Evolutionary conservation across 805 yeast genomes (phyloP), one percentile per base, ranked within the genome.

Genomic region (Candida verbasci): DNA sequence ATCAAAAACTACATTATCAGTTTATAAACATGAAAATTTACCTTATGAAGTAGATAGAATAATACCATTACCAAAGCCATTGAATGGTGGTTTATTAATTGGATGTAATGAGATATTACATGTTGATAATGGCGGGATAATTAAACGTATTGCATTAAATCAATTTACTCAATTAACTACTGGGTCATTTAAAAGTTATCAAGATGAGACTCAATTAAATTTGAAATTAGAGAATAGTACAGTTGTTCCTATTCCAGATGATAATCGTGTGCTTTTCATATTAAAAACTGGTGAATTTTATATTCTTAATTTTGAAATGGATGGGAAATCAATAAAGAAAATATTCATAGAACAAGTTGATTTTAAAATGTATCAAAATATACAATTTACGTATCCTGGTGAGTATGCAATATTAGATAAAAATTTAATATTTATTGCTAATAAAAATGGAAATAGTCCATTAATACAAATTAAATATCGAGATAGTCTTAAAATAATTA

Each of bases 91-190:
- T 31, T 58, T 88, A 6, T 48, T 76, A 14, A 37, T 86, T 3
- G 96, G 97, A 1, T 72, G 82, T 24, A 88, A 89, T 53, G 85
- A 82, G 48, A 46, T 89, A 7, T 62, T 86, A 9, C 89, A 86
- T 56, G 73, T 87, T 12, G 96, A 89, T 51, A 78, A 86, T 21
- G 74, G 86, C 2, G 94, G 95, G 3, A 75, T 80, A 22, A 50
- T 70, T 2, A 71, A 76, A 41, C 81, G 86, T 18, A 62, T 80
- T 2, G 78, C 82, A 2, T 75, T 82, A 2, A 85, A 85, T 52
- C 58, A 64, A 40, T 81, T 61, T 47, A 74, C 77, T 20, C 44
- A 64, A 2, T 50, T 54, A 26, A 56, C 54, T 23, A 68, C 71
- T 1, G 45, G 57, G 3, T 56, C 62, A 2, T 53, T 51, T 32